Conservation (phyloP, 768 basidiomycete genomes). For the Mycena haematopus region DNA sequence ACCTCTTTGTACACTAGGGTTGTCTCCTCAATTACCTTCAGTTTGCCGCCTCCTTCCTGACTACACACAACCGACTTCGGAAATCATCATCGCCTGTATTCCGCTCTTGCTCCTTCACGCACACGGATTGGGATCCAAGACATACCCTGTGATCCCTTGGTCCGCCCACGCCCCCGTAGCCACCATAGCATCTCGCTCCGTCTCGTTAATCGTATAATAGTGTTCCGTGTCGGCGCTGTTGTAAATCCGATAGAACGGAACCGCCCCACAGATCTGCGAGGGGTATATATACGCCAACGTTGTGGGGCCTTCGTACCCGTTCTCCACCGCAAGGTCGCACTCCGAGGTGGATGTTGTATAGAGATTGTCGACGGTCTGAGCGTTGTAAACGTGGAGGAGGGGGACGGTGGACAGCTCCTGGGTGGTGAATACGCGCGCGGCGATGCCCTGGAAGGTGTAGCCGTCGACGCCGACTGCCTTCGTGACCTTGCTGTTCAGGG, state of each 20-base stretch:
- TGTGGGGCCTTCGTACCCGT: not conserved
- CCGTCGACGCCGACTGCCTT: not conserved
- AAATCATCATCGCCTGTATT: too few relatives aligned
- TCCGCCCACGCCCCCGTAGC: conserved; percentile 6
- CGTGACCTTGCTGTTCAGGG: not conserved
- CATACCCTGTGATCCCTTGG: conserved; percentile 46
- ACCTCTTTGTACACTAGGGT: too few relatives aligned
- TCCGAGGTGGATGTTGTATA: conserved; percentile 1
- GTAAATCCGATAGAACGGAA: conserved; percentile 19
- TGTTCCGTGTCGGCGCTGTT: not conserved
- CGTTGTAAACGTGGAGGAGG: not conserved
- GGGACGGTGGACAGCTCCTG: conserved; percentile 14
- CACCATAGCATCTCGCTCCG: not conserved
- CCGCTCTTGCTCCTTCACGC: not conserved
- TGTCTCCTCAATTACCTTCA: too few relatives aligned
- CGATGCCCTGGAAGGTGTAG: conserved; percentile 1
- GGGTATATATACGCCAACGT: conserved; percentile 11
- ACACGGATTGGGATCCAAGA: conserved; percentile 1
- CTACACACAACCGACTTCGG: too few relatives aligned
- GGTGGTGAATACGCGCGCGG: conserved; percentile 5
- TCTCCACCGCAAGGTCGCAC: not conserved
- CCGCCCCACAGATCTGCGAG: conserved; percentile 17
- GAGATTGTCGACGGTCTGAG: not conserved
- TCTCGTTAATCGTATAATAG: conserved; percentile 1
- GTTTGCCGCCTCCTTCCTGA: too few relatives aligned